Base-by-base conservation (phyloP, 805 yeast genomes). In the Cyberlindnera mycetangii region DNA sequence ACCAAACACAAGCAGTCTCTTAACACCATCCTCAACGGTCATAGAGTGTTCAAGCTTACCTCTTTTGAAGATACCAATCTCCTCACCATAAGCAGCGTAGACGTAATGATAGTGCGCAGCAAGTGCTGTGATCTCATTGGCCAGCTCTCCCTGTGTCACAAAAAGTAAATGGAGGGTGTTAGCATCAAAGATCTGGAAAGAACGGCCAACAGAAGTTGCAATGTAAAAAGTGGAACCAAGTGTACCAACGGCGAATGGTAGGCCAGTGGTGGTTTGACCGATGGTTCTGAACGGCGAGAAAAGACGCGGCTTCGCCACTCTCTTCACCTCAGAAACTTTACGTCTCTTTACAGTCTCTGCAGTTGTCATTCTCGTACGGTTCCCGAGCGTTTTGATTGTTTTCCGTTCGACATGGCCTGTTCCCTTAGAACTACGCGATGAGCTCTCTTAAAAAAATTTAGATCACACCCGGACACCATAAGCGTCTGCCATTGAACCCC, bases 171-270 rank as follows among this genome's bases (percentile, higher is more conserved):
- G 93, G 50, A 92, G 69, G 7, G 86, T 88, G 25, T 92, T 80
- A 56, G 86, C 96, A 68, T 93, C 99, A 59, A 86, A 93, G 22
- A 93, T 88, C 64, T 92, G 98, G 69, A 93, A 88, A 1, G 92
- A 75, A 42, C 81, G 74, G 3, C 97, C 98, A 18, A 93, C 96
- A 36, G 87, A 81, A 0, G 98, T 92, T 15, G 84, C 95, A 32
- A 89, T 79, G 58, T 90, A 85, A 57, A 85, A 90, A 1, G 95
- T 81, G 14, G 87, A 75, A 41, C 99, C 99, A 47, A 92, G 72
- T 2, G 92, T 81, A 21, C 98, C 95, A 17, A 89, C 71, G 7
- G 96, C 86, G 61, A 90, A 88, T 3, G 98, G 98, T 2, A 75
- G 71, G 30, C 78, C 83, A 60, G 88, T 88, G 22, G 96, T 76